phyloP scores from a whole-genome alignment of 2,329 filamentous ascomycete species.

The Colletotrichum chlorophyti region DNA sequence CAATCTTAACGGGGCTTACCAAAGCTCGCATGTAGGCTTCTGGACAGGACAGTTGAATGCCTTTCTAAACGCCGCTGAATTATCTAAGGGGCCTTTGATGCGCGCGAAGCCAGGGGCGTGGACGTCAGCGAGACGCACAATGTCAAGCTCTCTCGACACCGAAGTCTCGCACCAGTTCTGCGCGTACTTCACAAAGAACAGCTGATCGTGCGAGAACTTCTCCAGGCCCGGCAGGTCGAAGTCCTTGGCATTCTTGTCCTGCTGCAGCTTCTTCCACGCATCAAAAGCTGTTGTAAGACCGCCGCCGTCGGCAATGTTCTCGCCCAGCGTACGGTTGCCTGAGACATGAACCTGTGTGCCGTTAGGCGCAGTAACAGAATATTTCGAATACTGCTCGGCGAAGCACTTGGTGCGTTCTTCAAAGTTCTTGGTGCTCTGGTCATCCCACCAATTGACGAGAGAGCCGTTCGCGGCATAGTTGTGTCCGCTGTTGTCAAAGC shows the following conservation, averaged over 20 bases:
- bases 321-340: slow-evolving; percentile 67
- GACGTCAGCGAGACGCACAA: slow-evolving; percentile 64
- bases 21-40: slow-evolving; percentile 73
- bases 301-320: slow-evolving; percentile 76
- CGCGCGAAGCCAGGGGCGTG: slow-evolving; percentile 70
- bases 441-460: slow-evolving; percentile 71
- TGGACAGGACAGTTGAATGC: slow-evolving; percentile 70
- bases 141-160: slow-evolving; percentile 58
- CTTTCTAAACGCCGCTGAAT: slow-evolving; percentile 71
- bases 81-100: slow-evolving; percentile 68
- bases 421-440: slow-evolving; percentile 64
- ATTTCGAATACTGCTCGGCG: slow-evolving; percentile 68
- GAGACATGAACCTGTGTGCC: slow-evolving; percentile 65
- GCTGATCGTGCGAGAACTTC: slow-evolving; percentile 68
- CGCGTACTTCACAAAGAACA: slow-evolving; percentile 72
- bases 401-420: slow-evolving; percentile 68
- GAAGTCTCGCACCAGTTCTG: slow-evolving; percentile 72
- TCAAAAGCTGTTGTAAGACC: slow-evolving; percentile 67
- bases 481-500: slow-evolving; percentile 70
- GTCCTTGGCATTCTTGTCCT: slow-evolving; percentile 51
- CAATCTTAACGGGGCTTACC: slow-evolving; percentile 54
- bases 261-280: slow-evolving; percentile 69
- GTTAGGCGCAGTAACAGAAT: slow-evolving; percentile 61
- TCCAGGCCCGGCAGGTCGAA: slow-evolving; percentile 64
- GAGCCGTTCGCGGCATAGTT: slow-evolving; percentile 70